phyloP scores from a whole-genome alignment of 75 land plant species.

The Cryptomeria japonica region DNA sequence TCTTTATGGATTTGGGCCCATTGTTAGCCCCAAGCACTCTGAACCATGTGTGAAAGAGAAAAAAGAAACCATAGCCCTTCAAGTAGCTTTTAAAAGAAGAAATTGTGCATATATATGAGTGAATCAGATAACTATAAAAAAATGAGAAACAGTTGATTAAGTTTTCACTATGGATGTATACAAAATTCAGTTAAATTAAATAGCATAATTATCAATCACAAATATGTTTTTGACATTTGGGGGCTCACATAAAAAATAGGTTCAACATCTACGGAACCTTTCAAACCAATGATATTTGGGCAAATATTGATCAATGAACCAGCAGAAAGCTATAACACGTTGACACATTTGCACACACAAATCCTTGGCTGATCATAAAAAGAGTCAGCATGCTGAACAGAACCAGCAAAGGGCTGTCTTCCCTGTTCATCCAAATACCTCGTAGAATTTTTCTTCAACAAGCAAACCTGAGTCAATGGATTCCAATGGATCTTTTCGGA shows the following conservation, averaged over 20 bases:
- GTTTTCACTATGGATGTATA: not conserved
- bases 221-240: not conserved
- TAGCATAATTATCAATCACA: not conserved
- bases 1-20: not conserved
- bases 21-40: not conserved
- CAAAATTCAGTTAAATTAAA: not conserved
- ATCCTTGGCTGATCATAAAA: not conserved
- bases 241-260: not conserved
- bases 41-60: not conserved
- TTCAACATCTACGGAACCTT: not conserved
- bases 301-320: not conserved
- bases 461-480: constrained; percentile 97
- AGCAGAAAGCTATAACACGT: not conserved
- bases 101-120: not conserved
- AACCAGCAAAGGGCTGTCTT: constrained; percentile 4
- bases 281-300: not conserved
- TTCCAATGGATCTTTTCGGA: constrained; percentile 98
- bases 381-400: not conserved
- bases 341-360: not conserved
- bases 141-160: not conserved
- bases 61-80: not conserved
- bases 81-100: not conserved
- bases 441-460: constrained; percentile 92
- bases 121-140: not conserved
- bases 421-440: constrained; percentile 73